Conservation (phyloP, 306 rosid species). For the Prunus campanulata region DNA sequence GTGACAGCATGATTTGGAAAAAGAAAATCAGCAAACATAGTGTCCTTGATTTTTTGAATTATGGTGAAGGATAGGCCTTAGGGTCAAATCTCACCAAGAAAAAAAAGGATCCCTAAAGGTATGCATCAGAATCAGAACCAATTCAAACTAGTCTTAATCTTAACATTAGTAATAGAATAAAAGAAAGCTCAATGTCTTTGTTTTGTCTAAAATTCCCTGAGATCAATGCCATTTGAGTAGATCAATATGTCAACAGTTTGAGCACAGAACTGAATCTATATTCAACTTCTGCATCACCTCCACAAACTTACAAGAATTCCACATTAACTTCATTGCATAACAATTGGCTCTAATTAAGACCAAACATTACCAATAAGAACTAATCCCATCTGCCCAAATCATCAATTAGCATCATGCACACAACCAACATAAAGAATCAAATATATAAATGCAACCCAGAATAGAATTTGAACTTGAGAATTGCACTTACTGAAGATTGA, state of each 20-base stretch:
- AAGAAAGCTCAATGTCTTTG: too few relatives aligned
- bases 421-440: background rate
- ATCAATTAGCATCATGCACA: background rate
- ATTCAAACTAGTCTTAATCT: background rate
- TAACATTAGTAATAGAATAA: background rate
- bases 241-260: background rate
- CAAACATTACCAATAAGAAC: background rate
- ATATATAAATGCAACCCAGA: background rate
- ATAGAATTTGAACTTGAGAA: background rate
- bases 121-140: background rate
- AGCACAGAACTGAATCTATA: background rate
- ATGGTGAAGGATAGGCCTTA: background rate
- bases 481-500: constrained; percentile 31
- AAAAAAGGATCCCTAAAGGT: background rate
- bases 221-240: background rate
- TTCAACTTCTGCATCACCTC: background rate
- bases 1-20: background rate
- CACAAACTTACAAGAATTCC: background rate
- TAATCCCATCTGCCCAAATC: background rate
- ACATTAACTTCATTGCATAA: background rate
- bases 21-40: background rate
- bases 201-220: background rate
- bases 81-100: background rate
- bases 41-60: too few relatives aligned
- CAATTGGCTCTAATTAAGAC: background rate